These are phyloP conservation scores for Nymphaea thermarum DNA, from an alignment of 164 flowering plant species.

Conservation along the genomic window DNA sequence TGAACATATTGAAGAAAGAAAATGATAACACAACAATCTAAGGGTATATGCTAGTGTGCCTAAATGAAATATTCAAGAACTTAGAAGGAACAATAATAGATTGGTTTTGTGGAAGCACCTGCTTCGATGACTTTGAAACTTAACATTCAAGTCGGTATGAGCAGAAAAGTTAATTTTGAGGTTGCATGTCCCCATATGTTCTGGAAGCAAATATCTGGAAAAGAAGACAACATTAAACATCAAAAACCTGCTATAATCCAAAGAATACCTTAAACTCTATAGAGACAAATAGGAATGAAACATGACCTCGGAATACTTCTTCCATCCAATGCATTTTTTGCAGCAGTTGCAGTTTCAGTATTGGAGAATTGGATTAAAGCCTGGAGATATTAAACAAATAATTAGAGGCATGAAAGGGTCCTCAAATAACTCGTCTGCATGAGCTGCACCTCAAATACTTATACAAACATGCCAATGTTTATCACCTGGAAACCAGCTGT, in stretches of 20 bases:
- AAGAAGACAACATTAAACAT: neutral
- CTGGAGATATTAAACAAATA: constrained; percentile 21
- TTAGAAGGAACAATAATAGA: too few species aligned
- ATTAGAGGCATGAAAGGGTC: constrained; percentile 3
- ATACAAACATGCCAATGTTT: too few species aligned
- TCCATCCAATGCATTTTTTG: constrained; percentile 82
- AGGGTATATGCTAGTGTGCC: too few species aligned
- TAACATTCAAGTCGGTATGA: constrained; percentile 84
- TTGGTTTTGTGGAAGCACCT: constrained; percentile 28
- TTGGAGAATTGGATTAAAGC: constrained; percentile 91
- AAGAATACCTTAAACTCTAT: neutral
- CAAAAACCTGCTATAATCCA: neutral
- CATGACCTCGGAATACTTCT: constrained; percentile 89
- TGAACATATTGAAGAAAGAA: too few species aligned
- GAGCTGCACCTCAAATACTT: too few species aligned
- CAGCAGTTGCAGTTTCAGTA: constrained; percentile 73
- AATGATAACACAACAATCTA: too few species aligned
- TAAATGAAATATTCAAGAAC: too few species aligned
- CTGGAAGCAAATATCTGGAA: constrained; percentile 79
- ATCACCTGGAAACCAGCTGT: constrained; percentile 90
- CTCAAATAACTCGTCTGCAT: neutral
- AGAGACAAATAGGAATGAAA: constrained; percentile 4
- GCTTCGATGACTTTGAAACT: constrained; percentile 92
- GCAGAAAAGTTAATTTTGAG: constrained; percentile 86
- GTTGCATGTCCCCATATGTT: constrained; percentile 52